These are phyloP conservation scores for Blastobotrys parvus DNA, from an alignment of 805 yeast genomes.

Conservation along the genomic window DNA sequence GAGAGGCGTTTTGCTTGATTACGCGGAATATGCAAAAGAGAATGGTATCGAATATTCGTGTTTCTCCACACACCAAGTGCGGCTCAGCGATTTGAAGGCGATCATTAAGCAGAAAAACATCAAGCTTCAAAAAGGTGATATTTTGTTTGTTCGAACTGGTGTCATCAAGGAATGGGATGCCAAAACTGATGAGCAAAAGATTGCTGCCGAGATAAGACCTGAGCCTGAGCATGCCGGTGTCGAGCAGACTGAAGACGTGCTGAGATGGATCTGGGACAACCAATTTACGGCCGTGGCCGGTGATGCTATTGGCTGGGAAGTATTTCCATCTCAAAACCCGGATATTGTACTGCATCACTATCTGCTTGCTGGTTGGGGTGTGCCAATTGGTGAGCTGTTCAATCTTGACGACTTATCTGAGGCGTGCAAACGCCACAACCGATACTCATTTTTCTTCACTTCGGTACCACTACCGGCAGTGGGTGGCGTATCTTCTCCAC, in stretches of 20 bases:
- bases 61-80: constrained; percentile 21
- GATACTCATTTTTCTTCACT: constrained; percentile 28
- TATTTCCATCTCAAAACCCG: constrained; percentile 17
- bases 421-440: constrained; percentile 20
- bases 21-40: constrained; percentile 24
- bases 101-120: constrained; percentile 21
- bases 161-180: constrained; percentile 23
- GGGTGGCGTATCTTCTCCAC: constrained; percentile 31
- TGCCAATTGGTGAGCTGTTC: constrained; percentile 30
- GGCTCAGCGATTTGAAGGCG: constrained; percentile 17
- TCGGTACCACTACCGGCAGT: constrained; percentile 28
- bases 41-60: constrained; percentile 23
- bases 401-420: constrained; percentile 26
- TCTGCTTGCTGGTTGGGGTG: constrained; percentile 29
- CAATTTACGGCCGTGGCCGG: constrained; percentile 27
- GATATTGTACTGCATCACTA: constrained; percentile 9
- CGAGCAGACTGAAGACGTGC: constrained; percentile 22
- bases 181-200: constrained; percentile 10
- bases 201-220: constrained; percentile 5
- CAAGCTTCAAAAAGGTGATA: constrained; percentile 25
- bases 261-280: constrained; percentile 23
- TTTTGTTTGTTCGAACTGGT: constrained; percentile 27
- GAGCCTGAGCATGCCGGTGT: constrained; percentile 20
- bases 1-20: constrained; percentile 29
- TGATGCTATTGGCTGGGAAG: constrained; percentile 24